phyloP scores from a whole-genome alignment of 2,329 filamentous ascomycete genomes.

The Arachnopeziza araneosa region DNA sequence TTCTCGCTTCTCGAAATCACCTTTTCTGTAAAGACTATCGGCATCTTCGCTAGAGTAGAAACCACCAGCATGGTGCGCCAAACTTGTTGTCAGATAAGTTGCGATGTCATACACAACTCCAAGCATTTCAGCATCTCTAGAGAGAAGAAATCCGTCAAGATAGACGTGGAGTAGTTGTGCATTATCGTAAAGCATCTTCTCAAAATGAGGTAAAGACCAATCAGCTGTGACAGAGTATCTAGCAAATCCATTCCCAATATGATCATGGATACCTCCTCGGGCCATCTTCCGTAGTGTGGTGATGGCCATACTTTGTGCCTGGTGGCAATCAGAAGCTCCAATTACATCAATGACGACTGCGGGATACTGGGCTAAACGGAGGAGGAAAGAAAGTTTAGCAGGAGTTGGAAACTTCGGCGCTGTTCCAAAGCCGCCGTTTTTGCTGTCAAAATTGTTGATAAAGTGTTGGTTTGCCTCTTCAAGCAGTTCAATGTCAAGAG shows the following conservation, averaged over 20 bases:
- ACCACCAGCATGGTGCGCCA: conserved; percentile 63
- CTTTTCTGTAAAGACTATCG: conserved; percentile 70
- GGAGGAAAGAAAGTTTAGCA: conserved; percentile 74
- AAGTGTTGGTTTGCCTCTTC: conserved; percentile 87
- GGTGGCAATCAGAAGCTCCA: conserved; percentile 69
- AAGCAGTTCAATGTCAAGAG: conserved; percentile 81
- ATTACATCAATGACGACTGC: conserved; percentile 76
- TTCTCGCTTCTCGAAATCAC: conserved; percentile 77
- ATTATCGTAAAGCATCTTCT: conserved; percentile 95
- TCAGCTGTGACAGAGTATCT: conserved; percentile 86
- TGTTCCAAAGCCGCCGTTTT: conserved; percentile 71
- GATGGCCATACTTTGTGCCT: conserved; percentile 72
- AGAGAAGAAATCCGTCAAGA: conserved; percentile 70
- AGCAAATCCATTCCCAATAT: conserved; percentile 72
- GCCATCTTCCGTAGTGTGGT: conserved; percentile 76
- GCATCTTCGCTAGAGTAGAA: conserved; percentile 89
- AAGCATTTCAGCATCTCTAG: conserved; percentile 60
- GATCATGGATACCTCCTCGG: conserved; percentile 65
- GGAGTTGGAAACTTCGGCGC: conserved; percentile 90
- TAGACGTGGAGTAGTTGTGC: conserved; percentile 79
- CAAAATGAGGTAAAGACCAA: conserved; percentile 93
- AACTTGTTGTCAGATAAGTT: conserved; percentile 75
- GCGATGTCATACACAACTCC: conserved; percentile 76
- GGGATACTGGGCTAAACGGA: conserved; percentile 68
- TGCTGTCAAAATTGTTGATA: conserved; percentile 69